Evolutionary conservation across 2,329 filamentous ascomycete species (phyloP).

Genomic region (Colletotrichum simmondsii): DNA sequence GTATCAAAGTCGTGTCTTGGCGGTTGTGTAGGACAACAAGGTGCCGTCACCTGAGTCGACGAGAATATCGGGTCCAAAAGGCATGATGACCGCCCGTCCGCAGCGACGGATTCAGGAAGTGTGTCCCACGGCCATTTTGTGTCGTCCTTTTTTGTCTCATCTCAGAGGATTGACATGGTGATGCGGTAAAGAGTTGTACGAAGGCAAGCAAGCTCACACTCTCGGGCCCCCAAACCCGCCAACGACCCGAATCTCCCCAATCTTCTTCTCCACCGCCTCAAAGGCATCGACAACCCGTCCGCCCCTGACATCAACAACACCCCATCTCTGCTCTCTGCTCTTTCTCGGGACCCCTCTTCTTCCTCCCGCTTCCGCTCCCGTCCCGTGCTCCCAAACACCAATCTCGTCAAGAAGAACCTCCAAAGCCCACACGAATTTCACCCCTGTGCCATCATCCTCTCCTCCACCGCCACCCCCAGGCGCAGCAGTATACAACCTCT

Average conservation of each 20-base stretch:
- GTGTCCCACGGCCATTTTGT: no score
- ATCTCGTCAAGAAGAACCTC: conserved; percentile 64
- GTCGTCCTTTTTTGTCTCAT: no score
- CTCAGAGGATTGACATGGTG: no score
- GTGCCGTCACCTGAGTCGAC: not conserved
- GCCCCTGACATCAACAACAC: conserved; percentile 54
- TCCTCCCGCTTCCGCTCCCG: not conserved
- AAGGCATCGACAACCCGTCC: conserved; percentile 54
- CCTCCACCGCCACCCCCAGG: conserved; percentile 1
- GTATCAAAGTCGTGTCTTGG: not conserved
- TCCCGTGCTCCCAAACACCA: conserved; percentile 52
- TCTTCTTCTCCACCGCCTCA: conserved; percentile 25
- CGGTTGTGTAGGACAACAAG: conserved; percentile 2
- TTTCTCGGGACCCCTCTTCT: conserved; percentile 40
- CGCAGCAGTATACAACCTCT: conserved; percentile 40
- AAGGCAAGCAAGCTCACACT: conserved; percentile 35
- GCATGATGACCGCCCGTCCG: not conserved
- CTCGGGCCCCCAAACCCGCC: conserved; percentile 48
- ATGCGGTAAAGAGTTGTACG: not conserved
- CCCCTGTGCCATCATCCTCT: conserved; percentile 2
- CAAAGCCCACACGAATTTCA: conserved; percentile 53
- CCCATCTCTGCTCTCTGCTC: conserved; percentile 65
- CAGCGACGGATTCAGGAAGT: no score
- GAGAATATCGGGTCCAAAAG: not conserved
- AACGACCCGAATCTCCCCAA: conserved; percentile 39